phyloP scores from a whole-genome alignment of 352 stramenopile species.

The Phytopythium sindhum region DNA sequence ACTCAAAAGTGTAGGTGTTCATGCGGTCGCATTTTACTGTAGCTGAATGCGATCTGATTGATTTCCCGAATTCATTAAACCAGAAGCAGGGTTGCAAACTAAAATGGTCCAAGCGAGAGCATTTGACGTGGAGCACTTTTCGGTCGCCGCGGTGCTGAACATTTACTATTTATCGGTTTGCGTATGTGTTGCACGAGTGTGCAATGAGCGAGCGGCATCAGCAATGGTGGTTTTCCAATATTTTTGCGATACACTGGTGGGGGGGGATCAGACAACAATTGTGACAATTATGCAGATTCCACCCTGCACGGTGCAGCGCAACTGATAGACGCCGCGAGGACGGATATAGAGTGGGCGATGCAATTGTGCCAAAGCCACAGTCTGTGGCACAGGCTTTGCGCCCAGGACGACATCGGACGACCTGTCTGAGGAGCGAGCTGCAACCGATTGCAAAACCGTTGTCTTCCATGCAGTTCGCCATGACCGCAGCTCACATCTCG shows the following conservation, averaged over 20 bases:
- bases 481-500: neutral
- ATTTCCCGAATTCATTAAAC: neutral
- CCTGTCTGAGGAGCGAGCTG: neutral
- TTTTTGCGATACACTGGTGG: neutral
- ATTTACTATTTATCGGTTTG: no score
- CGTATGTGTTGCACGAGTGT: no score
- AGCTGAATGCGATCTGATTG: neutral
- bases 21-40: neutral
- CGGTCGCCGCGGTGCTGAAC: neutral
- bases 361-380: neutral
- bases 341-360: neutral
- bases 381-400: neutral
- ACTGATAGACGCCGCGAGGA: neutral
- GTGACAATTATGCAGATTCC: neutral
- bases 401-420: neutral
- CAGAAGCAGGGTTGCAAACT: no score
- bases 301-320: neutral
- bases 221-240: neutral
- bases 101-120: no score
- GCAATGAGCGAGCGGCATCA: no score
- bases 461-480: neutral
- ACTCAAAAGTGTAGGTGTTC: neutral
- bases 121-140: no score
- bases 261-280: neutral
- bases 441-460: no score